Evolutionary conservation across 2,329 filamentous ascomycete species (phyloP), one percentile per base, ranked within the genome.

Genomic region (Penicillium aurantiogriseum): DNA sequence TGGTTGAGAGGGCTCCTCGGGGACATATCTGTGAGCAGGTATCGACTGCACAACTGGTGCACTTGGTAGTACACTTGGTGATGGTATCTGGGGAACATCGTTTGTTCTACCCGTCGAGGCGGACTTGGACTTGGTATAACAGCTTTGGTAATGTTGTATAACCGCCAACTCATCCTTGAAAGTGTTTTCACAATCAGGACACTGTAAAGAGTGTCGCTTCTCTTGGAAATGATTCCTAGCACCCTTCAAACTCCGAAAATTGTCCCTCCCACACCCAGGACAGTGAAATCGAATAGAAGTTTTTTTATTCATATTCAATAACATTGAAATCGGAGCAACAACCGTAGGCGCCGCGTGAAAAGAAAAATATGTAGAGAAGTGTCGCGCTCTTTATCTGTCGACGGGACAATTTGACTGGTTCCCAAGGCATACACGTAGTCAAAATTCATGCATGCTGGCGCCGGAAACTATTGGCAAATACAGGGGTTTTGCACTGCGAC

Each of bases 401-500:
- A 21, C 21, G 21, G 21, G 21, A 21, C 2, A 21, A 2, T 21
- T 31, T n/a, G 17, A 44, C 49, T 52, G 49, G 54, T 19, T 17
- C 23, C 27, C 2, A 57, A 52, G 40, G 43, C 27, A 48, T 36
- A 57, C 54, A 52, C 54, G 49, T 47, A n/a, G 36, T 43, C 54
- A 35, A 35, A 47, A 25, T 10, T 43, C 54, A 48, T 47, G 49
- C 42, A 48, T 43, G 27, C 6, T 44, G 48, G 21, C 17, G 48
- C n/a, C 27, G 27, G 21, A 56, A 43, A 44, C 48, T 43, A 57
- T 52, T 52, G 54, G 54, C 35, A 52, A 19, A 29, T 29, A 21
- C 54, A 57, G 35, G 49, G 54, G 39, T 47, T 51, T 46, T 42
- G 17, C 45, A 29, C 46, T 23, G n/a, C 45, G 17, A 36, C 9